phyloP scores from a whole-genome alignment of 1,284 basidiomycete genomes.

The Naganishia sp. region DNA sequence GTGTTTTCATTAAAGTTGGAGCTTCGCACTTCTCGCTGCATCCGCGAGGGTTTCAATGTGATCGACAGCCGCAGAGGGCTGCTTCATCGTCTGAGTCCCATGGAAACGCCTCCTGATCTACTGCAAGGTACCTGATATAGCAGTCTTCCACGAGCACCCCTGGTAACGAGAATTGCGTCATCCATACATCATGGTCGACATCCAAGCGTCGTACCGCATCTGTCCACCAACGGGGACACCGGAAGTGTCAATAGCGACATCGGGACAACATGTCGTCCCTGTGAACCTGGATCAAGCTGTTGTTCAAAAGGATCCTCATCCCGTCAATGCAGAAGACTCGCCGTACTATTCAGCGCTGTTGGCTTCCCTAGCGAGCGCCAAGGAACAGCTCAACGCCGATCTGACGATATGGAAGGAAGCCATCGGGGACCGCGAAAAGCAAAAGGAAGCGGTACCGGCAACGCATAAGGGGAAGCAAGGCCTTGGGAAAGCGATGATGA shows the following conservation, averaged over 20 bases:
- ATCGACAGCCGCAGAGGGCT: no score
- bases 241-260: not conserved
- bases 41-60: no score
- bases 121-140: no score
- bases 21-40: no score
- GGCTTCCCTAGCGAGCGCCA: conserved; percentile 24
- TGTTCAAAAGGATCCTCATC: not conserved
- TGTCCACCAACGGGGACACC: conserved; percentile 15
- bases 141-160: no score
- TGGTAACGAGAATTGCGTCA: not conserved
- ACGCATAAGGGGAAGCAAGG: conserved; percentile 29
- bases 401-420: conserved; percentile 35
- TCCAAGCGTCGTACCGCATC: conserved; percentile 15
- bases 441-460: conserved; percentile 28
- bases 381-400: conserved; percentile 27
- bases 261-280: conserved; percentile 8
- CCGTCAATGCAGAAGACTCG: conserved; percentile 24
- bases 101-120: not conserved
- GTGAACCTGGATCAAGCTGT: not conserved
- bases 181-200: not conserved
- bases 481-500: conserved; percentile 35
- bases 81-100: not conserved
- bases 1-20: no score
- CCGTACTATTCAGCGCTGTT: conserved; percentile 30
- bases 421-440: conserved; percentile 33